Base-by-base conservation (phyloP, 768 basidiomycete species). In the Kwoniella pini region DNA sequence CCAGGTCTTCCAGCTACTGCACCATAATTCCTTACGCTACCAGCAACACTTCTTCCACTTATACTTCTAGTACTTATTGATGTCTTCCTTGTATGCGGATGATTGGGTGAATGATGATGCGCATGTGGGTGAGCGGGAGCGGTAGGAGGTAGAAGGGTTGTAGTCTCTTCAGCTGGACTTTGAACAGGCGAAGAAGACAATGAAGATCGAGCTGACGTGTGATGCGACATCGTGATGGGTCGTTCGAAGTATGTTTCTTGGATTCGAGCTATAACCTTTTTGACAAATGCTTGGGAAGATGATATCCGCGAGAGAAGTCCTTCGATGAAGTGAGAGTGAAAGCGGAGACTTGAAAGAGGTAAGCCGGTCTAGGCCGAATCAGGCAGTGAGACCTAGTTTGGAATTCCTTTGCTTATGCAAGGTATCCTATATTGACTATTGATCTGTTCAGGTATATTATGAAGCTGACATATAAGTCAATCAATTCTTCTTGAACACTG, bases 11-110 rank as follows among this genome's bases (percentile, higher is more conserved):
- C 60, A 13, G 24, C 22, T 0, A 62, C 54, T 15, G 70, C 57
- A 4, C 70, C 73, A 62, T 72, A 72, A 17, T 60, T 64, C 30
- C 72, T 40, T 27, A 71, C 57, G 55, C 70, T 70, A 2, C 69
- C 69, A 13, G 67, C 66, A 9, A 57, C 53, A 30, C 71, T 73
- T 38, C 67, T 45, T 7, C 66, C 68, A 52, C 64, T 63, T 27
- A 74, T 68, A 31, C 64, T 67, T 22, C 68, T 58, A 9, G 56
- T 60, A 24, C 68, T 62, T 2, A 68, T 64, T 0, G 71, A 69
- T 0, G 68, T 54, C 43, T 74, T 74, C 12, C 70, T 38, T 7
- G 49, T 54, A 53, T 67, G 68, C 26, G 53, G 51, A 36, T 59
- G 60, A 38, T 26, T 26, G 33, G 26, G 61, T 30, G 12, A 31